Conservation (phyloP, 1,284 basidiomycete genomes). For the Fistulinella staudtii region DNA sequence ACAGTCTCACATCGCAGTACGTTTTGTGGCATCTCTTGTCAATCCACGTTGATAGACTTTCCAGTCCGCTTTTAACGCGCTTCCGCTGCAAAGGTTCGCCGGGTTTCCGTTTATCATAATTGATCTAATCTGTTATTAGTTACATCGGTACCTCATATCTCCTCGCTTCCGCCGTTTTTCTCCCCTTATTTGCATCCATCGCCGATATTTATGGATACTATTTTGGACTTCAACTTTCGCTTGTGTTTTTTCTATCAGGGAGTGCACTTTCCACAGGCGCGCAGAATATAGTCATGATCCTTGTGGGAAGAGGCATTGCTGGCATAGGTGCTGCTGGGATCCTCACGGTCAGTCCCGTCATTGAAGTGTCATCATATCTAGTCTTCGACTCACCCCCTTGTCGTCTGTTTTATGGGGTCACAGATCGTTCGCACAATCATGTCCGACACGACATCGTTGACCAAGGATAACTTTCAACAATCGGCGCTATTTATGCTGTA, state of each 20-base stretch:
- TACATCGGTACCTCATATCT: constrained; percentile 50
- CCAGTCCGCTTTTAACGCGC: constrained; percentile 42
- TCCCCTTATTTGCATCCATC: constrained; percentile 47
- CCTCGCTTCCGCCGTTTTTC: constrained; percentile 49
- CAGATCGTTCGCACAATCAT: constrained; percentile 45
- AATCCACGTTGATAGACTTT: too few relatives aligned
- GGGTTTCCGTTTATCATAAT: not conserved
- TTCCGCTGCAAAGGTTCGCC: constrained; percentile 43
- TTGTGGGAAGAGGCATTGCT: constrained; percentile 45
- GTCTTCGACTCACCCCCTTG: not conserved
- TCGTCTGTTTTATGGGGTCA: not conserved
- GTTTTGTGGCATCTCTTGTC: constrained; percentile 8
- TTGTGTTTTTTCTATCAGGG: constrained; percentile 45
- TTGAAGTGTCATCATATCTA: not conserved
- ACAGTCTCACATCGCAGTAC: constrained; percentile 47
- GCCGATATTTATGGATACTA: constrained; percentile 49
- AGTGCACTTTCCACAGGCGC: constrained; percentile 47
- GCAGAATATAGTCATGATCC: constrained; percentile 42
- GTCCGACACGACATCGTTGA: constrained; percentile 41
- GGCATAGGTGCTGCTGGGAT: constrained; percentile 50
- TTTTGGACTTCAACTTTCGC: constrained; percentile 40
- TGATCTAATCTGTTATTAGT: constrained; percentile 20
- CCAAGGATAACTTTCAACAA: constrained; percentile 43
- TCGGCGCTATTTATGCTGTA: constrained; percentile 42
- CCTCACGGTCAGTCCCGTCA: constrained; percentile 36